Conservation (phyloP, 495 filamentous ascomycete genomes). For the Pyronema domesticum region DNA sequence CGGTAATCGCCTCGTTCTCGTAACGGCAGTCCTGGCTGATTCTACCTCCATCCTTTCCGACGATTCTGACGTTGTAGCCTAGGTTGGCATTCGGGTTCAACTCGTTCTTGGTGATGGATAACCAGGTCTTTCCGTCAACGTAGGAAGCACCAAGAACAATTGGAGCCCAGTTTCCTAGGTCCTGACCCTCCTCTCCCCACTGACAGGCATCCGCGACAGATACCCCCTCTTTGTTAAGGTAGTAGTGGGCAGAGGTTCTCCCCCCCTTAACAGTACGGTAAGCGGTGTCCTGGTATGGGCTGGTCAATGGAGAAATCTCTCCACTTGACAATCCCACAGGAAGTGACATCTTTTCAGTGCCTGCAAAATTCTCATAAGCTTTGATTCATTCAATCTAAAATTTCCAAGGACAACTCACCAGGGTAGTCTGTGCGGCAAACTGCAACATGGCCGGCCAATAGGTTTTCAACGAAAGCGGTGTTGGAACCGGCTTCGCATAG, state of each 20-base stretch:
- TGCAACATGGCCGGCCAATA: slow-evolving; percentile 42
- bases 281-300: slow-evolving; percentile 40
- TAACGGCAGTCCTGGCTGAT: slow-evolving; percentile 53
- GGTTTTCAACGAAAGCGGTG: slow-evolving; percentile 56
- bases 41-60: slow-evolving; percentile 34
- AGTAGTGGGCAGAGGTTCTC: slow-evolving; percentile 86
- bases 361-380: slow-evolving; percentile 14
- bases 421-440: slow-evolving; percentile 96
- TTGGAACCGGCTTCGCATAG: slow-evolving; percentile 62
- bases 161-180: slow-evolving; percentile 73
- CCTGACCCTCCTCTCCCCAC: slow-evolving; percentile 43
- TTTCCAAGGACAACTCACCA: slow-evolving; percentile 31
- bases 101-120: slow-evolving; percentile 57
- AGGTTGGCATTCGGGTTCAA: slow-evolving; percentile 37
- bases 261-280: slow-evolving; percentile 49
- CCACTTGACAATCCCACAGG: slow-evolving; percentile 47
- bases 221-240: slow-evolving; percentile 69
- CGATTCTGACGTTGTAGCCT: slow-evolving; percentile 33
- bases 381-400: slow-evolving; percentile 7
- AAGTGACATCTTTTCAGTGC: slow-evolving; percentile 65
- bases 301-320: slow-evolving; percentile 42
- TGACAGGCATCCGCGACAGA: slow-evolving; percentile 51
- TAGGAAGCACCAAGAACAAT: slow-evolving; percentile 64
- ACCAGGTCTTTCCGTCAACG: slow-evolving; percentile 44
- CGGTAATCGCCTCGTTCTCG: slow-evolving; percentile 44